Evolutionary conservation across 2,329 filamentous ascomycete species (phyloP), one percentile per base, ranked within the genome.

Genomic region (Exophiala mesophila): DNA sequence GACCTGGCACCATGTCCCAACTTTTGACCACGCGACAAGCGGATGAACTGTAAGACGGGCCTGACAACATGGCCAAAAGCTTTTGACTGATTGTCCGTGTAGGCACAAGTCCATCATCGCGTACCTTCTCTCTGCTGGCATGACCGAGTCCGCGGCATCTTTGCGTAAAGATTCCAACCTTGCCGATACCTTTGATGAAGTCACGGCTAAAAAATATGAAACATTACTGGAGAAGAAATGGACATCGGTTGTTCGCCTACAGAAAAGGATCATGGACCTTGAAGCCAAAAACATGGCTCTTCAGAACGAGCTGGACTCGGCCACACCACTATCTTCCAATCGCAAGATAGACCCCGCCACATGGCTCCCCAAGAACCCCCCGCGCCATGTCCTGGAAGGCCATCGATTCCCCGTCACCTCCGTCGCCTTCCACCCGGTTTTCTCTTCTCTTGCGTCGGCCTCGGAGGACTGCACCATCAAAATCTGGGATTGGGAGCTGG

Each of bases 251-350:
- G 88, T 96, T 58, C 78, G 90, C 49, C 67, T 97, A 64, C 90
- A 97, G 68, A 96, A 95, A 68, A 97, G 95, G 85, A 94, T 96
- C 59, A 88, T 96, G 80, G 90, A 97, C 52, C 77, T 96, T 13
- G 90, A 96, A 67, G 78, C 83, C 42, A 79, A 80, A 60, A 84
- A 82, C 58, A 67, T 76, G 16, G 71, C 74, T 18, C 71, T 96
- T 23, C 89, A 96, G 67, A 76, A 77, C 47, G 90, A 96, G 65
- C 70, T 96, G 50, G 87, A 95, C 61, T 86, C 77, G 50, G 82
- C 85, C 28, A 94, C 88, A 7, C 88, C 82, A 1, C 78, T 78
- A 9, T 88, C 88, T 5, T 77, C 90, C 23, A 82, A 85, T 33
- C 77, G 81, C 55, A 80, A 82, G 57, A 94, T 89, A 61, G 89